Conservation (phyloP, 2,329 filamentous ascomycete species). For the Cladophialophora immunda region DNA sequence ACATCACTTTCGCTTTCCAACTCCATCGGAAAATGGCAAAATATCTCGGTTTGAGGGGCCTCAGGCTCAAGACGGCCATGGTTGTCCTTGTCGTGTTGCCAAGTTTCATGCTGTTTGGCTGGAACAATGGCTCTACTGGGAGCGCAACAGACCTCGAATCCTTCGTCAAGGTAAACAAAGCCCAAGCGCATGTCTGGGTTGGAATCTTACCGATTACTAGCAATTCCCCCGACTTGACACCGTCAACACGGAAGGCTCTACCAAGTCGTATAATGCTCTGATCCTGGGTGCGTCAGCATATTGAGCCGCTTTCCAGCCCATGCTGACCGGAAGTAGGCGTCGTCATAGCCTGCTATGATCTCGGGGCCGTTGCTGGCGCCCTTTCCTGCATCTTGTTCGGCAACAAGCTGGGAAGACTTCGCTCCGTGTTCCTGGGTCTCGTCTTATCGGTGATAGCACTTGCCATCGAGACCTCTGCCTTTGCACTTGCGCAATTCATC, state of each 20-base stretch:
- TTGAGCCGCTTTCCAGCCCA: conserved; percentile 8
- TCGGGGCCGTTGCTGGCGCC: conserved; percentile 16
- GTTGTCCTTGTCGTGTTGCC: conserved; percentile 9
- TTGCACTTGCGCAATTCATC: conserved; percentile 59
- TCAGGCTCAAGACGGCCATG: conserved; percentile 14
- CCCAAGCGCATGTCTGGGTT: conserved; percentile 4
- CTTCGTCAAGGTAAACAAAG: conserved; percentile 6
- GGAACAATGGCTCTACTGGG: conserved; percentile 14
- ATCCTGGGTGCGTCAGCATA: conserved; percentile 48
- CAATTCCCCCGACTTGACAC: conserved; percentile 62
- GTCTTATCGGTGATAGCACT: conserved; percentile 47
- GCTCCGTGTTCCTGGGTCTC: conserved; percentile 1
- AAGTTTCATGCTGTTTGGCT: conserved; percentile 17
- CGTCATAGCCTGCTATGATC: conserved; percentile 16
- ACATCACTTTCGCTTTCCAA: neutral
- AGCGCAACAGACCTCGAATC: conserved; percentile 12
- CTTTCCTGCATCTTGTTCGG: conserved; percentile 17
- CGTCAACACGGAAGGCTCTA: conserved; percentile 51
- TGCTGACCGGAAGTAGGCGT: conserved; percentile 35
- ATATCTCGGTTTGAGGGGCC: conserved; percentile 10
- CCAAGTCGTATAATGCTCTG: conserved; percentile 55
- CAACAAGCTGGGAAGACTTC: conserved; percentile 12
- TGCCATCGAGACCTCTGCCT: conserved; percentile 58
- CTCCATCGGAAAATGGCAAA: conserved; percentile 12
- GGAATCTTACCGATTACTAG: conserved; percentile 39